Evolutionary conservation across 495 filamentous ascomycete species (phyloP), one percentile per base, ranked within the genome.

Genomic region (Penicillium diatomitis): DNA sequence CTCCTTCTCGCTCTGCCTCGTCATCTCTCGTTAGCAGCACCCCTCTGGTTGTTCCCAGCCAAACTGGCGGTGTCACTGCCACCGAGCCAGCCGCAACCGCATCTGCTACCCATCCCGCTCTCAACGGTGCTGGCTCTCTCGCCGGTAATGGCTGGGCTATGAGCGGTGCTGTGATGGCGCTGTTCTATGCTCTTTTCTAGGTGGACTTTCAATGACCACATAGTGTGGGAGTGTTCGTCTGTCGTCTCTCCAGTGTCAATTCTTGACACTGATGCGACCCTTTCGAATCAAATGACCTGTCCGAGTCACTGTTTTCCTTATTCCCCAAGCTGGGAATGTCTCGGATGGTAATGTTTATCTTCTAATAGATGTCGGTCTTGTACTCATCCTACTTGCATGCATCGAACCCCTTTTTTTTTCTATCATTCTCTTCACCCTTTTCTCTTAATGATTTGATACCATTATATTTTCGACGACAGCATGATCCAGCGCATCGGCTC

Each of bases 151-250:
- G 39, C 37, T 68, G 59, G 64, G 48, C 60, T 8, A 51, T 63
- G 6, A 57, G 61, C 32, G 67, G 61, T 41, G 65, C 61, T 28
- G 58, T 53, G 6, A 41, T 66, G 57, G 59, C 55, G 20, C 33
- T 70, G 37, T 55, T 55, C 36, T 54, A 60, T 51, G 64, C 59
- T 46, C 53, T 66, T 36, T 60, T 47, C 27, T 69, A 63, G 47
- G 27, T 2, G 4, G 1, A 20, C 20, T 20, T 20, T 20, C 20
- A 20, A 20, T 20, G 20, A 0, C 20, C 20, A 20, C 20, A 20
- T 20, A 20, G 20, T 20, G 20, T 20, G 20, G 2, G 20, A 20
- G 20, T 20, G 20, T 20, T 20, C 20, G 20, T 20, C 20, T 20
- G 20, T 20, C 20, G 20, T 20, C 20, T 20, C 20, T 20, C 20